phyloP scores from a whole-genome alignment of 768 basidiomycete species.

The Calocera cornea region DNA sequence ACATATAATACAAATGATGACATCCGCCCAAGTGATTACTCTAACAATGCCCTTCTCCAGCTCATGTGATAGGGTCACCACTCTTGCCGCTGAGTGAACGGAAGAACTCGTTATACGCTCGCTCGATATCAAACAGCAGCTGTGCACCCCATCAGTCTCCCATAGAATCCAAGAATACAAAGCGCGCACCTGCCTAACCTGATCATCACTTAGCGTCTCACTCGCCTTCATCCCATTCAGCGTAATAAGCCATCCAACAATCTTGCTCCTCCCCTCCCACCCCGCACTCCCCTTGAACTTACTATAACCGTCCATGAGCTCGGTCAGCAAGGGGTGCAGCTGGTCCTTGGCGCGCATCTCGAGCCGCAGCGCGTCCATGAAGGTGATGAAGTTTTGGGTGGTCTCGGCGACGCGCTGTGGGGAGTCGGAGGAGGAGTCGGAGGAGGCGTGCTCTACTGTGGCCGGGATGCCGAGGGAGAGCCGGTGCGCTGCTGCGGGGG shows the following conservation, averaged over 20 bases:
- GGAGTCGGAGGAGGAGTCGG: slow-evolving; percentile 77
- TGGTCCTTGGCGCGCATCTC: slow-evolving; percentile 93
- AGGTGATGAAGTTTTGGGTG: slow-evolving; percentile 96
- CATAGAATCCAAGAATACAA: neutral
- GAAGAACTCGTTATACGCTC: slow-evolving; percentile 91
- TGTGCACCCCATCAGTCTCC: slow-evolving; percentile 20
- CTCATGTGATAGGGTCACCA: neutral
- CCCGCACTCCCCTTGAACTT: slow-evolving; percentile 90
- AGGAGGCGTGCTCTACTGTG: slow-evolving; percentile 83
- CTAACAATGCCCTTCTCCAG: no score
- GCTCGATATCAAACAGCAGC: slow-evolving; percentile 93
- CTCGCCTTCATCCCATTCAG: slow-evolving; percentile 95
- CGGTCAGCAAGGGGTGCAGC: slow-evolving; percentile 84
- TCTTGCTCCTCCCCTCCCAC: slow-evolving; percentile 89
- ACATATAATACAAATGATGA: neutral
- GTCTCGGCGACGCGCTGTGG: slow-evolving; percentile 97
- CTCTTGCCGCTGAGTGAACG: slow-evolving; percentile 16
- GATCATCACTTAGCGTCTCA: slow-evolving; percentile 90
- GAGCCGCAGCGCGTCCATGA: slow-evolving; percentile 93
- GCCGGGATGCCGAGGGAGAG: slow-evolving; percentile 89
- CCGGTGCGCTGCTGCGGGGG: slow-evolving; percentile 82
- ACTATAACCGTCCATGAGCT: slow-evolving; percentile 88
- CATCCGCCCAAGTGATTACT: no score
- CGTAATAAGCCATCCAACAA: slow-evolving; percentile 93
- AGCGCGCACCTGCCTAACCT: slow-evolving; percentile 65